Evolutionary conservation across 164 flowering plant species (phyloP).

Genomic region (Nymphaea colorata): DNA sequence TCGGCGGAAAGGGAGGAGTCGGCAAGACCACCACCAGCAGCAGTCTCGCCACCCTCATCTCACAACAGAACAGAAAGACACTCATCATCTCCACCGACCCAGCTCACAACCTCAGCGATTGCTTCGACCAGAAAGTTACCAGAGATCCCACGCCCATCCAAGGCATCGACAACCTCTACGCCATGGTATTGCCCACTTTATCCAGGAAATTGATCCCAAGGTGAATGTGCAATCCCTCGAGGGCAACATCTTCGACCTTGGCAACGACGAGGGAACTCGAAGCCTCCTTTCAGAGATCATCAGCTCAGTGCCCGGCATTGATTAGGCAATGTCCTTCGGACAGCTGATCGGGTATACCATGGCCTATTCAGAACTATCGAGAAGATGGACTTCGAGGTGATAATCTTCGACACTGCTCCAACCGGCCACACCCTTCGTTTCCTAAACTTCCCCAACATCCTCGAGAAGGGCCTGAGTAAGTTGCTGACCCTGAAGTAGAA

Average conservation of each 20-base stretch:
- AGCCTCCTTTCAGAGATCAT: constrained; percentile 75
- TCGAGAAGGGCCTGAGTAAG: constrained; percentile 87
- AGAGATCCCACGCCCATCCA: constrained; percentile 76
- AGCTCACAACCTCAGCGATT: constrained; percentile 94
- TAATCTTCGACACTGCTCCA: constrained; percentile 98
- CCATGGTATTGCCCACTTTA: constrained; percentile 44
- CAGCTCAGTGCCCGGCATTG: constrained; percentile 97
- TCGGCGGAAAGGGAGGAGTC: constrained; percentile 96
- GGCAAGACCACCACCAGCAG: constrained; percentile 97
- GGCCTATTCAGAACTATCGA: constrained; percentile 60
- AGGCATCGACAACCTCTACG: constrained; percentile 79
- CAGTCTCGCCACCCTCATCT: constrained; percentile 53
- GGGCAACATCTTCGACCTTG: constrained; percentile 61
- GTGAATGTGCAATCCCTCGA: too few relatives aligned
- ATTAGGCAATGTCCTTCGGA: constrained; percentile 98
- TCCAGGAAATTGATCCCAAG: constrained; percentile 89
- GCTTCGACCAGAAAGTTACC: constrained; percentile 84
- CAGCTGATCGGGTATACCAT: constrained; percentile 14
- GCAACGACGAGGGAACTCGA: constrained; percentile 62
- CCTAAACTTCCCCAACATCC: constrained; percentile 84
- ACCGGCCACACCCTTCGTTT: constrained; percentile 96
- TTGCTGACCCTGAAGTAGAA: constrained; percentile 80
- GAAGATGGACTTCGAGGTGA: constrained; percentile 94
- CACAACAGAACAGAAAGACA: constrained; percentile 62
- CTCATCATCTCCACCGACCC: constrained; percentile 94